Conservation (phyloP, 805 yeast genomes). For the Candida pini region DNA sequence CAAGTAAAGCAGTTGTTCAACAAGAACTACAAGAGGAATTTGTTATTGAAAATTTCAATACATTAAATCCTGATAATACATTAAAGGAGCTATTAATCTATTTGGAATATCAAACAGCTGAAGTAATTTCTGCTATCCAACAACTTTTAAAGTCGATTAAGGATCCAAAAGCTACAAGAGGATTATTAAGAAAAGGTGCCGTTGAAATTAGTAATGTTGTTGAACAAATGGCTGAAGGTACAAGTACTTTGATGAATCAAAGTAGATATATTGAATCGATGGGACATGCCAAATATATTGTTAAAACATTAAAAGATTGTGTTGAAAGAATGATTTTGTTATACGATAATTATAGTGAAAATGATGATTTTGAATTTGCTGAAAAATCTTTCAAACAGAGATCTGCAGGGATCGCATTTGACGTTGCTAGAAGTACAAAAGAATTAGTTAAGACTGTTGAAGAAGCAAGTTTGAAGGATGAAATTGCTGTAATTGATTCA, state of each 20-base stretch:
- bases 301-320: constrained; percentile 80
- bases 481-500: constrained; percentile 75
- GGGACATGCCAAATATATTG: constrained; percentile 91
- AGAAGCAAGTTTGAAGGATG: constrained; percentile 85
- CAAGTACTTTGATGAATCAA: constrained; percentile 82
- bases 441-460: constrained; percentile 95
- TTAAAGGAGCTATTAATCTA: constrained; percentile 76
- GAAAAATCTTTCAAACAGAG: constrained; percentile 89
- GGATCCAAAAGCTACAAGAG: constrained; percentile 70
- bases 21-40: constrained; percentile 33
- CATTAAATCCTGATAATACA: constrained; percentile 84
- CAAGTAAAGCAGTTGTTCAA: constrained; percentile 10
- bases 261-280: constrained; percentile 77
- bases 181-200: constrained; percentile 67
- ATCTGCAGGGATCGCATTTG: constrained; percentile 93
- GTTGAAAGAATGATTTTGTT: constrained; percentile 73
- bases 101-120: constrained; percentile 89
- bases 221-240: constrained; percentile 83
- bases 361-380: constrained; percentile 58
- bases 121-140: constrained; percentile 86
- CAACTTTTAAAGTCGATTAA: constrained; percentile 71
- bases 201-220: constrained; percentile 74
- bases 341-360: constrained; percentile 38
- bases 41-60: constrained; percentile 71
- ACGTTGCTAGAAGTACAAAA: constrained; percentile 92